Base-by-base conservation (phyloP, 1,284 basidiomycete genomes). In the Takashimella tepidaria region DNA sequence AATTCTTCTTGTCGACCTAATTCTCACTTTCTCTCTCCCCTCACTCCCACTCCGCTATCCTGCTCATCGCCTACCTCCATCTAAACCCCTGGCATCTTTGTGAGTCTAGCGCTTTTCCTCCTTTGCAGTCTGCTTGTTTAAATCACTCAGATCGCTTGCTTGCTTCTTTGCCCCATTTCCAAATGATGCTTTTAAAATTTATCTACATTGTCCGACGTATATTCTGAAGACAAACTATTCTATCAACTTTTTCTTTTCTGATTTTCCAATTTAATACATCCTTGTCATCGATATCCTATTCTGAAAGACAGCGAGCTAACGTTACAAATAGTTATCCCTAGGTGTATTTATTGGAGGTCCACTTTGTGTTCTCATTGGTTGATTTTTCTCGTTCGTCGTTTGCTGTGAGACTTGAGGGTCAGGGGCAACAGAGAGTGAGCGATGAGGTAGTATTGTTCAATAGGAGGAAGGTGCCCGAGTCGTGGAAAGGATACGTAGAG, bases 171-270 rank as follows among this genome's bases (percentile, higher is more conserved):
- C n/a, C n/a, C n/a, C n/a, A n/a, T n/a, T n/a, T n/a, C n/a, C n/a
- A n/a, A n/a, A 63, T 73, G 70, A 73, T 73, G 72, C 51, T 60
- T 47, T 56, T 55, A 50, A 57, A 68, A 57, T 62, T 75, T 75
- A 75, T 75, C 73, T 75, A 75, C 73, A 75, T 75, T 75, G 71
- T 74, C 73, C 67, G 72, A 75, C 62, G 31, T 37, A 8, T 37
- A 37, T 56, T 53, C 44, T 54, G 57, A 59, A 58, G 58, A 62
- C 59, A 61, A 65, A 65, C 60, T 68, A 61, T 56, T 54, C 57
- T 55, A 57, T 61, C 62, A 68, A 60, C 55, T 51, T 52, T 41
- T 19, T 60, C 58, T 58, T 57, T 56, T 57, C 64, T 67, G 57
- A 64, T 58, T 60, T 47, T 19, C 50, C 43, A 40, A 24, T 27